Percentiles rank a stretch among this genome's conserved stretches.
Evolutionary conservation across 257 asterid genomes (phyloP).

Genomic region (Leonotis leonurus): DNA sequence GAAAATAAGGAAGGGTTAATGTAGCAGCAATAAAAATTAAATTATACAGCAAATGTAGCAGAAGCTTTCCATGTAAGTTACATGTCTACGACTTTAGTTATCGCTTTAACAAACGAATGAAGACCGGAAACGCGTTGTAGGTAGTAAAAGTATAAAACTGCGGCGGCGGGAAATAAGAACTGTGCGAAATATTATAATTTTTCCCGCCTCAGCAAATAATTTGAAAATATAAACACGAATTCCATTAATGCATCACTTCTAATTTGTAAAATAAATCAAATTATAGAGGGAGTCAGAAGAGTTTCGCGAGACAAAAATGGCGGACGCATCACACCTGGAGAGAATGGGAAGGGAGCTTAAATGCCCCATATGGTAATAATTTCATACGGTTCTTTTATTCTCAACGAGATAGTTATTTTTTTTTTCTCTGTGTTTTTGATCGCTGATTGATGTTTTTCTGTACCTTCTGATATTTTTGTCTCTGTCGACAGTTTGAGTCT

Average conservation of each 20-base stretch:
- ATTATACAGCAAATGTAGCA: no score
- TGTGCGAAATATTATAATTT: not conserved
- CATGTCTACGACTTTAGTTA: not conserved
- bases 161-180: constrained; percentile 21
- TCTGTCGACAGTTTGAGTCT: constrained; percentile 66
- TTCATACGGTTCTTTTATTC: not conserved
- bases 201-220: constrained; percentile 13
- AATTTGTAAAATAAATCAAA: not conserved
- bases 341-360: constrained; percentile 97
- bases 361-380: constrained; percentile 81
- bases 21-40: no score
- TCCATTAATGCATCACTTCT: not conserved
- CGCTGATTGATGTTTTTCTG: not conserved
- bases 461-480: not conserved
- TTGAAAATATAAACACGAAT: not conserved
- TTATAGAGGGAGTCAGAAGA: not conserved
- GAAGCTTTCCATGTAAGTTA: no score
- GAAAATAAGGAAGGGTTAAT: no score
- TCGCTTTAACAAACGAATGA: no score
- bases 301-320: constrained; percentile 30
- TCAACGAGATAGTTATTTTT: not conserved
- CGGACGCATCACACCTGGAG: constrained; percentile 69
- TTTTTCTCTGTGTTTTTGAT: no score
- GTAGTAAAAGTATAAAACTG: not conserved
- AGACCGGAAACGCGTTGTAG: not conserved